A percentile compares a stretch with the other conserved stretches of the same genome.
Conservation (phyloP, 2,329 filamentous ascomycete genomes). For the Xylaria sp. region DNA sequence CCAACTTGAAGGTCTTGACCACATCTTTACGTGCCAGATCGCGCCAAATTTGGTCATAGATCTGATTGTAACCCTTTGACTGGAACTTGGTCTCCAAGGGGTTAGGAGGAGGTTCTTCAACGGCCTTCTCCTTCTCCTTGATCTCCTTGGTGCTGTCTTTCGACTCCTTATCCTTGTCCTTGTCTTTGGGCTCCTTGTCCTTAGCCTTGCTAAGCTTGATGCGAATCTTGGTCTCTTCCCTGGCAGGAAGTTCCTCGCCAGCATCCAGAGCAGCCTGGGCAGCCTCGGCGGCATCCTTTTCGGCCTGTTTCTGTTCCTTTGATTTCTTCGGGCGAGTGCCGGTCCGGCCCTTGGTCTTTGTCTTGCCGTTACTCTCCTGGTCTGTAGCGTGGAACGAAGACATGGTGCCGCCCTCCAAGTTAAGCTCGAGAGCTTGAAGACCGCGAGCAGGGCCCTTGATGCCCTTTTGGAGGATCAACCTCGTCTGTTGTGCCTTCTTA, state of each 20-base stretch:
- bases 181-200: conserved; percentile 56
- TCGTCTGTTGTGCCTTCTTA: conserved; percentile 92
- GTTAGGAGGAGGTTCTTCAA: conserved; percentile 53
- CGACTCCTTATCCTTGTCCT: conserved; percentile 55
- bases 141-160: conserved; percentile 60
- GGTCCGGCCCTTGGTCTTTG: conserved; percentile 64
- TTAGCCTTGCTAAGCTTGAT: conserved; percentile 66
- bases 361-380: conserved; percentile 60
- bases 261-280: conserved; percentile 86
- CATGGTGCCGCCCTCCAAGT: conserved; percentile 86
- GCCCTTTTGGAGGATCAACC: conserved; percentile 85
- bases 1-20: conserved; percentile 90
- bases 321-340: conserved; percentile 87
- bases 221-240: conserved; percentile 70
- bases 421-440: conserved; percentile 77
- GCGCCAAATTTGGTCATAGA: conserved; percentile 97
- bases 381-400: conserved; percentile 82
- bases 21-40: conserved; percentile 95
- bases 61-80: conserved; percentile 94
- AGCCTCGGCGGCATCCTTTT: conserved; percentile 84
- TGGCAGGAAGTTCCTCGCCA: conserved; percentile 74
- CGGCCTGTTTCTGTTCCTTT: conserved; percentile 84
- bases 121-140: conserved; percentile 55
- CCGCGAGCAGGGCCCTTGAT: conserved; percentile 79
- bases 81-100: conserved; percentile 74